These are phyloP conservation scores for Lotus japonicus DNA, from an alignment of 306 rosid genomes.

Conservation along the genomic window DNA sequence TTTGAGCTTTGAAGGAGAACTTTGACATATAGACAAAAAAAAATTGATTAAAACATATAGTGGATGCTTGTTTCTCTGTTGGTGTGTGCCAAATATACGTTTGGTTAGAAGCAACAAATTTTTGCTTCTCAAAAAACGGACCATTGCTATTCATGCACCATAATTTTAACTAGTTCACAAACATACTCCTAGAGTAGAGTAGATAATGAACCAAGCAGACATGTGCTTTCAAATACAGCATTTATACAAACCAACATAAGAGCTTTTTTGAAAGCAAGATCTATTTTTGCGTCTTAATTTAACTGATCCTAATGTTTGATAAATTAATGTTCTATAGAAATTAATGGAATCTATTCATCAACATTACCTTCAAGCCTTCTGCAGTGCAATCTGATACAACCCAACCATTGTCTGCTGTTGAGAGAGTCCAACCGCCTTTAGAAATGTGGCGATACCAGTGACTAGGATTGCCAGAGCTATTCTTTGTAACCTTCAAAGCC, in stretches of 20 bases:
- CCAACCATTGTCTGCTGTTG: conserved; percentile 73
- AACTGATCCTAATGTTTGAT: background rate
- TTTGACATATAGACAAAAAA: background rate
- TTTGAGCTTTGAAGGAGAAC: background rate
- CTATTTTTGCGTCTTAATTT: background rate
- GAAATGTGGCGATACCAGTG: conserved; percentile 55
- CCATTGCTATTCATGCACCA: too few species aligned
- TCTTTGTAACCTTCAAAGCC: conserved; percentile 27
- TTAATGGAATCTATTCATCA: background rate
- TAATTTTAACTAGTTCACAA: too few species aligned
- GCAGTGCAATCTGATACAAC: conserved; percentile 64
- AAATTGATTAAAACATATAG: too few species aligned
- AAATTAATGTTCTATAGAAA: background rate
- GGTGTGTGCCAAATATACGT: too few species aligned
- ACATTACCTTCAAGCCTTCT: conserved; percentile 59
- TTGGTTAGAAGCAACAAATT: too few species aligned
- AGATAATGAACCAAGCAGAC: too few species aligned
- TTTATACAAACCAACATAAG: too few species aligned
- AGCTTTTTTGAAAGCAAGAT: too few species aligned
- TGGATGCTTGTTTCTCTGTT: too few species aligned
- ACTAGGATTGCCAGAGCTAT: conserved; percentile 36
- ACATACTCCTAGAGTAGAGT: too few species aligned
- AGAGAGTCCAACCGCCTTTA: conserved; percentile 81
- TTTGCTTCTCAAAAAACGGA: too few species aligned
- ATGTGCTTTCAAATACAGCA: too few species aligned